phyloP scores from a whole-genome alignment of 78 protist genomes.

The Pigoraptor vietnamica region DNA sequence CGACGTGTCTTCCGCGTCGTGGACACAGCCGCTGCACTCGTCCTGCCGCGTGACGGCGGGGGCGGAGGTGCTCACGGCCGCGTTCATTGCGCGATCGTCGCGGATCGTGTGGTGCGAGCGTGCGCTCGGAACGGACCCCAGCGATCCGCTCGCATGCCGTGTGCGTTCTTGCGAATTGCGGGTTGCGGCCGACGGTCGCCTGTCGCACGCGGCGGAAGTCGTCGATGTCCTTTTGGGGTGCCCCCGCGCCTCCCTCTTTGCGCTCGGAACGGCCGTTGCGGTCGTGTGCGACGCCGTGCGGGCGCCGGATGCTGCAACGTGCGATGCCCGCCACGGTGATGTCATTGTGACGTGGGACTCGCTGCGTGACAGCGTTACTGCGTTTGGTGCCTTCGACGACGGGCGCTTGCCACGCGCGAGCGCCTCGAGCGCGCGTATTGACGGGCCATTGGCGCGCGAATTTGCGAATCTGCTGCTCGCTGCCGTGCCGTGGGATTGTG shows the following conservation, averaged over 20 bases:
- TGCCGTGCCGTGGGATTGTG: too few relatives aligned
- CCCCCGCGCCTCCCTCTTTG: neutral
- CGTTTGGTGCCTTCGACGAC: neutral
- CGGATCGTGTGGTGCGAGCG: neutral
- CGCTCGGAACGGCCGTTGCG: neutral
- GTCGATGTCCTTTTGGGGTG: neutral
- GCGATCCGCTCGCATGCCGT: neutral
- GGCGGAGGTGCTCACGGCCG: neutral
- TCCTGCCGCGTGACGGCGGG: neutral
- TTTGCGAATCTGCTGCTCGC: neutral
- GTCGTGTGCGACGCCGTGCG: neutral
- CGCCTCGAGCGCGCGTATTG: neutral
- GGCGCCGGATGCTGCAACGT: too few relatives aligned
- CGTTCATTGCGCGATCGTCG: neutral
- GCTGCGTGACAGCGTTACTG: neutral
- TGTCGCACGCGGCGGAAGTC: neutral
- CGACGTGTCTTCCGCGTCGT: neutral
- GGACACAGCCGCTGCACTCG: neutral
- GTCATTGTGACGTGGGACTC: neutral
- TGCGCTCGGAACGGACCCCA: neutral
- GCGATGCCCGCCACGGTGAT: neutral
- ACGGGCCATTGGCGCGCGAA: neutral
- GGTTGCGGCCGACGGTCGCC: neutral
- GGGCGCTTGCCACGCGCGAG: neutral
- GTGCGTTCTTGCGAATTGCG: neutral